Evolutionary conservation across 371 early-diverging fungal species (phyloP), one percentile per base, ranked within the genome.

Genomic region (Mortierella sp.): DNA sequence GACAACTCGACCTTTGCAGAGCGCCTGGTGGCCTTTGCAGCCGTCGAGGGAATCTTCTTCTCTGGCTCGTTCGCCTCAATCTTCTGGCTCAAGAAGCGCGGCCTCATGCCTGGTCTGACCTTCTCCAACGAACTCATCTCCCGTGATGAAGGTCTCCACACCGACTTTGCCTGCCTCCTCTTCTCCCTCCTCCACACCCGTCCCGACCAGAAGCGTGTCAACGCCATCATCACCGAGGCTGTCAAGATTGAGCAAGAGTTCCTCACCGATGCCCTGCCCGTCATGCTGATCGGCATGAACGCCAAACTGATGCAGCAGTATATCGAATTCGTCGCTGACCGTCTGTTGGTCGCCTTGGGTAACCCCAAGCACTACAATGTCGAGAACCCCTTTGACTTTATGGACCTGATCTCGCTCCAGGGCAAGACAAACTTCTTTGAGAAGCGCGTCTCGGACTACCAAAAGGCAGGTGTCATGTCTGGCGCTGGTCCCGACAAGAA

Each of bases 381-480:
- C 4, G 89, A 93, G 79, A 99, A 99, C 86, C 99, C 99, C 61
- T 99, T 99, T 80, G 99, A 99, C 86, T 99, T 99, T 83, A 99
- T 99, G 99, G 99, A 99, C 85, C 89, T 99, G 91, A 99, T 99
- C 86, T 97, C 98, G 40, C 90, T 99, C 76, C 98, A 98, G 88
- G 99, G 99, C 80, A 99, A 99, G 91, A 99, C 99, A 70, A 99
- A 99, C 92, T 99, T 99, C 91, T 99, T 99, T 81, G 99, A 99
- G 89, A 99, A 99, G 93, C 95, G 95, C 80, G 99, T 99, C 45
- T 96, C 97, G 22, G 99, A 99, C 83, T 99, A 99, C 87, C 99
- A 99, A 86, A 98, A 98, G 89, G 95, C 98, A 78, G 97, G 97
- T 79, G 98, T 98, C 71, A 97, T 98, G 98, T 81, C 82, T 8